Evolutionary conservation across 305 asterid genomes (phyloP).

Genomic region (Solanum chacoense): DNA sequence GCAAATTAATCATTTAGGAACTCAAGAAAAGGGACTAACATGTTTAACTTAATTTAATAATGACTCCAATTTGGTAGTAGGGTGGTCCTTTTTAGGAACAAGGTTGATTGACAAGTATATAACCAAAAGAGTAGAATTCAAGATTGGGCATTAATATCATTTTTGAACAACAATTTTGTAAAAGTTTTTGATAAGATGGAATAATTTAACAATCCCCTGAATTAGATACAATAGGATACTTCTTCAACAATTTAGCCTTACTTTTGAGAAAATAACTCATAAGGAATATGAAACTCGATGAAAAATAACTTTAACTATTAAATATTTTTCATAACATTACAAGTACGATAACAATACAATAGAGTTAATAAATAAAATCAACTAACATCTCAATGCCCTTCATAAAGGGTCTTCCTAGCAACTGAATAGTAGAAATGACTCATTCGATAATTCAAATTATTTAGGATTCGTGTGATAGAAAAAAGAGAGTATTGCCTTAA

Average conservation of each 20-base stretch:
- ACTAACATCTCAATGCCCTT: background rate
- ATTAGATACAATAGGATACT: background rate
- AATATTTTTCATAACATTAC: background rate
- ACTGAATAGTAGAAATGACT: background rate
- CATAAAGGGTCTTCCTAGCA: background rate
- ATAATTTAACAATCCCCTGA: background rate
- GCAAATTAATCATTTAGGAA: background rate
- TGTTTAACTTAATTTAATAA: background rate
- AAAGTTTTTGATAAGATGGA: background rate
- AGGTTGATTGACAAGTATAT: background rate
- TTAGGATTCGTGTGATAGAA: background rate
- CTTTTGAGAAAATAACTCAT: background rate
- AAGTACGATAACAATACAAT: background rate
- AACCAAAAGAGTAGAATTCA: background rate
- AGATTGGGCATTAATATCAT: background rate
- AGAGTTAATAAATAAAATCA: background rate
- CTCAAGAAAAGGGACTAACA: background rate
- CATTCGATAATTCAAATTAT: background rate
- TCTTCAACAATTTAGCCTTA: background rate
- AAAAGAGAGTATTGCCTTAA: background rate
- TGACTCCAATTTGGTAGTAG: background rate
- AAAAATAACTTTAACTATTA: background rate
- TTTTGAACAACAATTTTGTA: background rate
- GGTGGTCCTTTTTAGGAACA: background rate
- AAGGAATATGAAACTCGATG: background rate